Conservation (phyloP, 345 rosid species). For the Eucalyptus pauciflora region DNA sequence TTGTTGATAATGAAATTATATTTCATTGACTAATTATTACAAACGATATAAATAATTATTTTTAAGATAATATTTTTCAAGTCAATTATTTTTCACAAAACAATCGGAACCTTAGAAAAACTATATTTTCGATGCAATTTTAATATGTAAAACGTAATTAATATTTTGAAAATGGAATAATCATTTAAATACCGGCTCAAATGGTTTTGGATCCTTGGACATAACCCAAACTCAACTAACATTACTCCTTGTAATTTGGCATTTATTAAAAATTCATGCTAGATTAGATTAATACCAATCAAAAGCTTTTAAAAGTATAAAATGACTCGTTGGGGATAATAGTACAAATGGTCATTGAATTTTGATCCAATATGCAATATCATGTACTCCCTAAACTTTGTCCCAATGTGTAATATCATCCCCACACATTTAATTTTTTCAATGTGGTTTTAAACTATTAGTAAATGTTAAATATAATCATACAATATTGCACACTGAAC, state of each 20-base stretch:
- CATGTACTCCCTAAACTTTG: fast-evolving
- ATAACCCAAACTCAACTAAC: neutral
- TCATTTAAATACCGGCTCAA: fast-evolving
- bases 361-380: neutral
- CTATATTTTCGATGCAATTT: no score
- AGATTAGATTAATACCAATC: neutral
- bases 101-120: no score
- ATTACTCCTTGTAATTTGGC: neutral
- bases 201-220: neutral
- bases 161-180: no score
- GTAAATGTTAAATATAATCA: no score
- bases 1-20: neutral
- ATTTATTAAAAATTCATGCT: neutral
- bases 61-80: fast-evolving
- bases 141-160: no score
- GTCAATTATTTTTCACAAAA: no score
- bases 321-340: neutral
- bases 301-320: neutral
- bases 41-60: no score
- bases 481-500: fast-evolving
- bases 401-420: fast-evolving
- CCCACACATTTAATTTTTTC: neutral
- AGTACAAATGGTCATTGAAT: neutral
- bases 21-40: neutral
- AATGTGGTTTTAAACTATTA: fast-evolving